Conservation (phyloP, 2,329 filamentous ascomycete genomes). For the Pyrenochaeta sp. region DNA sequence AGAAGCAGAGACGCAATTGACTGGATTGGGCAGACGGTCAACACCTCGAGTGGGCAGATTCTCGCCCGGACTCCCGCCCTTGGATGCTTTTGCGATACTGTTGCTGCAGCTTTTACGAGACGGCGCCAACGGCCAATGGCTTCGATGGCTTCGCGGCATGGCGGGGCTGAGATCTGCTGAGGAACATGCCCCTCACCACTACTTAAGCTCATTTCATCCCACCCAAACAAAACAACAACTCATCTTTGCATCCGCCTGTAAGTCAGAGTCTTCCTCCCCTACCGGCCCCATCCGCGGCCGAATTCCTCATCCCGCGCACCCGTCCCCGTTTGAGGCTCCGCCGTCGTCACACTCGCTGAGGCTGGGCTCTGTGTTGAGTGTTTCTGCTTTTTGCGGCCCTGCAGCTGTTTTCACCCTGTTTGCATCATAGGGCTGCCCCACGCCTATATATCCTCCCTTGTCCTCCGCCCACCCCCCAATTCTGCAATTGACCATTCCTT, state of each 20-base stretch:
- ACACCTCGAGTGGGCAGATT: not conserved
- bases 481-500: slow-evolving; percentile 34
- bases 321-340: slow-evolving; percentile 23
- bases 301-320: slow-evolving; percentile 32
- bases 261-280: slow-evolving; percentile 35
- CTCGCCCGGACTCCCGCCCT: slow-evolving; percentile 11
- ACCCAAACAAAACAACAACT: slow-evolving; percentile 37
- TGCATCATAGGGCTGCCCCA: slow-evolving; percentile 22
- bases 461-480: slow-evolving; percentile 12
- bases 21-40: not conserved
- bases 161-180: slow-evolving; percentile 33
- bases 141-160: slow-evolving; percentile 21
- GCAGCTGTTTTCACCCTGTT: slow-evolving; percentile 20
- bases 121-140: slow-evolving; percentile 30
- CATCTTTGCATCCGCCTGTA: slow-evolving; percentile 38
- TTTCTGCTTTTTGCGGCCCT: slow-evolving; percentile 39
- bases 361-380: slow-evolving; percentile 29
- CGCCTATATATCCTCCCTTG: slow-evolving; percentile 32
- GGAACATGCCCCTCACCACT: slow-evolving; percentile 29
- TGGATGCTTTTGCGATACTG: slow-evolving; percentile 33
- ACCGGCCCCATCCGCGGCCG: slow-evolving; percentile 46
- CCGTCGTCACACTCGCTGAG: slow-evolving; percentile 25
- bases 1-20: slow-evolving; percentile 4
- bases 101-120: no score
- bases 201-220: slow-evolving; percentile 27